phyloP scores from a whole-genome alignment of 768 basidiomycete species.

The Nidula microcarpa region DNA sequence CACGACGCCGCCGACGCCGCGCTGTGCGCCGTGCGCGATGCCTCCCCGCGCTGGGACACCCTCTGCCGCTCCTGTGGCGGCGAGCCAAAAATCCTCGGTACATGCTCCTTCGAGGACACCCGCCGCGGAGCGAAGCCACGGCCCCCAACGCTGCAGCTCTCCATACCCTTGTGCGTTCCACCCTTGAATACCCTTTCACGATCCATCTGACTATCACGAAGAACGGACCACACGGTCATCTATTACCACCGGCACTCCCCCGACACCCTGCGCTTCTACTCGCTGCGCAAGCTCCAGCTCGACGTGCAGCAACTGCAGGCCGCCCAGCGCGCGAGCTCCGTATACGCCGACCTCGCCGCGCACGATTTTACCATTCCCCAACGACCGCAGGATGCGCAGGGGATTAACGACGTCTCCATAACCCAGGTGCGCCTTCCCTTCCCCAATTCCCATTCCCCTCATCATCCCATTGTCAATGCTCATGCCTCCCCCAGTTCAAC shows the following conservation, averaged over 20 bases:
- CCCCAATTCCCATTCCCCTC: neutral
- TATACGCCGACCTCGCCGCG: constrained; percentile 22
- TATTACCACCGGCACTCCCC: constrained; percentile 53
- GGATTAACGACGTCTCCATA: constrained; percentile 31
- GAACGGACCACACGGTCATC: constrained; percentile 26
- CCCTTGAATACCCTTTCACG: neutral
- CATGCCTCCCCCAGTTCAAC: constrained; percentile 35
- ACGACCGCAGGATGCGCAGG: constrained; percentile 11
- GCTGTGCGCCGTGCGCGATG: too few species aligned
- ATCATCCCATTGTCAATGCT: too few species aligned
- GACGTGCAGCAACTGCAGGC: constrained; percentile 10
- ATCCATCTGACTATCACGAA: neutral
- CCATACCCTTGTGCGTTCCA: neutral
- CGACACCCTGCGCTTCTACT: constrained; percentile 62
- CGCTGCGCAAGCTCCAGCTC: constrained; percentile 34
- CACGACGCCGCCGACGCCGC: too few species aligned
- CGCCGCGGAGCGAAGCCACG: neutral
- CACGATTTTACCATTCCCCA: constrained; percentile 34
- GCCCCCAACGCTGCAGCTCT: neutral
- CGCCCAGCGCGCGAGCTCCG: constrained; percentile 10
- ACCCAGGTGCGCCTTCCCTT: constrained; percentile 29
- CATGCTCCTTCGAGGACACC: constrained; percentile 18
- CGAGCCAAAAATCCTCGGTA: constrained; percentile 28
- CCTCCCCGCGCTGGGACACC: constrained; percentile 16
- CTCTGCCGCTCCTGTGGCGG: constrained; percentile 20